Base-by-base conservation (phyloP, 2,329 filamentous ascomycete species). In the Podosphaera fusca region DNA sequence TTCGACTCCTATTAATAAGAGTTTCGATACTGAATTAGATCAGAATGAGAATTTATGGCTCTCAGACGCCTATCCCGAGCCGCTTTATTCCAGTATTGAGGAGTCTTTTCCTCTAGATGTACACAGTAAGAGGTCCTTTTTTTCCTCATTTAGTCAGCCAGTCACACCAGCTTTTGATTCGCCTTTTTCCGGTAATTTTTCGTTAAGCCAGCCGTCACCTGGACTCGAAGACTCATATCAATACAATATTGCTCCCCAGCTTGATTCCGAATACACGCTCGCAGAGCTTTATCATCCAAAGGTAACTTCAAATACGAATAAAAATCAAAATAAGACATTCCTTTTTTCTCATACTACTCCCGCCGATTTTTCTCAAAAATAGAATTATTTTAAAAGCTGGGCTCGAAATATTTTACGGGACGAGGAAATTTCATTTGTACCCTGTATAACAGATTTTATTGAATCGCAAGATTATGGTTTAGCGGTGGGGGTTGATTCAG, bases 291-390 rank as follows among this genome's bases (percentile, higher is more conserved):
- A 60, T 3, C 57, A 57, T n/a, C 50, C 47, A 2, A 33, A 59
- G 12, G 46, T 30, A 14, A 59, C 58, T n/a, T 55, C 62, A 53
- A 61, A 62, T 9, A 61, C 64, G 5, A 59, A 63, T 30, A 60
- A 60, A 50, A 60, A 59, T 2, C 64, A 64, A 53, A 64, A 66
- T 51, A 66, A 66, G 58, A 65, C 62, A 12, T 67, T 67, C 46
- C 65, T 66, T 57, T 67, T 67, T 53, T 66, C 64, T 14, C 65
- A 67, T 49, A 64, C 61, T 14, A 67, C 66, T 6, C 57, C 64
- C 14, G 66, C 66, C n/a, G 65, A 67, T 57, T 67, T 65, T 57
- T 62, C 62, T 14, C 63, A 66, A 52, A 66, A 66, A 58, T 65
- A 56, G 63, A 45, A 29, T 14, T 30, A 52, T 8, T 34, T 52